phyloP scores from a whole-genome alignment of 2,329 filamentous ascomycete species.

The Fusarium sp. region DNA sequence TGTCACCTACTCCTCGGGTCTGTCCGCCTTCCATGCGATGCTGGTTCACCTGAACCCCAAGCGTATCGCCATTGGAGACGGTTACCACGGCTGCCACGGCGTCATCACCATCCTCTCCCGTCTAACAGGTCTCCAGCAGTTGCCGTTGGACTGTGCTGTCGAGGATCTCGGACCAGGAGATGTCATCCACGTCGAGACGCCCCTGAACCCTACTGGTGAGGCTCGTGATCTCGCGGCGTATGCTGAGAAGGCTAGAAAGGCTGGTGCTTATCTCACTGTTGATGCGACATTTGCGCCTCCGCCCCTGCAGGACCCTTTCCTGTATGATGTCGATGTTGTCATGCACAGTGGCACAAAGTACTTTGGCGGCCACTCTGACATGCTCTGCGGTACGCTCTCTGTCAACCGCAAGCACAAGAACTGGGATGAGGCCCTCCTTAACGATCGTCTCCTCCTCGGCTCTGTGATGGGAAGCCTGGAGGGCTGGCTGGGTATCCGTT shows the following conservation, averaged over 20 bases:
- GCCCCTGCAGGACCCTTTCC: slow-evolving; percentile 86
- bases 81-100: slow-evolving; percentile 95
- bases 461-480: slow-evolving; percentile 89
- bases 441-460: slow-evolving; percentile 81
- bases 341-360: slow-evolving; percentile 98
- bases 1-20: slow-evolving; percentile 84
- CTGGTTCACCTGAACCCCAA: slow-evolving; percentile 86
- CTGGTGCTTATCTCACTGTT: slow-evolving; percentile 81
- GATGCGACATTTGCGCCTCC: slow-evolving; percentile 95
- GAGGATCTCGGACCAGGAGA: slow-evolving; percentile 79
- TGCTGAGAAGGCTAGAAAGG: slow-evolving; percentile 75
- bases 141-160: slow-evolving; percentile 75
- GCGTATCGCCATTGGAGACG: slow-evolving; percentile 82
- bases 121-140: slow-evolving; percentile 77
- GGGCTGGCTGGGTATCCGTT: slow-evolving; percentile 90
- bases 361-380: slow-evolving; percentile 92
- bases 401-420: slow-evolving; percentile 64
- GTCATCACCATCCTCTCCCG: slow-evolving; percentile 79
- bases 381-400: slow-evolving; percentile 87
- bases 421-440: slow-evolving; percentile 70
- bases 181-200: slow-evolving; percentile 91
- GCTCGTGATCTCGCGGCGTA: slow-evolving; percentile 79
- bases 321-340: slow-evolving; percentile 82
- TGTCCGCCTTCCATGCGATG: slow-evolving; percentile 88
- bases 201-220: slow-evolving; percentile 88